These are phyloP conservation scores for Berberis vulgaris DNA, from an alignment of 164 flowering plant species.

Conservation along the genomic window DNA sequence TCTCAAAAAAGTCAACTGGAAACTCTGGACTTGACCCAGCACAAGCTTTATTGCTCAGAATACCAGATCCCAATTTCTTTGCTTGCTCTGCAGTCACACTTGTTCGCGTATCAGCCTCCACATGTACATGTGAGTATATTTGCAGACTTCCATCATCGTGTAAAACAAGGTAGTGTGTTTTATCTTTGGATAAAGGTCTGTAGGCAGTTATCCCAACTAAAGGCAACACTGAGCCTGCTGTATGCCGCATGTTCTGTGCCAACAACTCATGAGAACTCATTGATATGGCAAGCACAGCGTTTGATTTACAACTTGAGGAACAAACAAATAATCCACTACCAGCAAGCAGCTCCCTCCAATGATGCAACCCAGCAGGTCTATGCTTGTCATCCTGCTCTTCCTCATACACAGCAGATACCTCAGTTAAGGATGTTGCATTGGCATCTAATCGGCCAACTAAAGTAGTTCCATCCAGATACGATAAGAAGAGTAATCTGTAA, in stretches of 20 bases:
- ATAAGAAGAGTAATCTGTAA: constrained; percentile 59
- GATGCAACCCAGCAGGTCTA: constrained; percentile 78
- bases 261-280: constrained; percentile 49
- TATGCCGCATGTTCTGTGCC: constrained; percentile 73
- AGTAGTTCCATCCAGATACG: constrained; percentile 87
- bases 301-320: constrained; percentile 71
- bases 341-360: constrained; percentile 80
- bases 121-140: constrained; percentile 62
- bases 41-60: constrained; percentile 71
- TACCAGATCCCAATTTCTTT: constrained; percentile 80
- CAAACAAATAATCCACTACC: constrained; percentile 82
- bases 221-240: constrained; percentile 66
- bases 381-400: constrained; percentile 66
- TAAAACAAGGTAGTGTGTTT: constrained; percentile 72
- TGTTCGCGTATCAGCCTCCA: constrained; percentile 48
- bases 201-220: constrained; percentile 86
- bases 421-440: constrained; percentile 52
- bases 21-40: constrained; percentile 83
- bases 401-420: constrained; percentile 67
- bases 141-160: constrained; percentile 99
- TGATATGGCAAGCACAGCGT: constrained; percentile 54
- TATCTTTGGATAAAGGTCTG: constrained; percentile 90
- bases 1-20: constrained; percentile 99
- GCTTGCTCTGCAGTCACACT: constrained; percentile 58
- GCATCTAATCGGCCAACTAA: constrained; percentile 60